Conservation (phyloP, 2,329 filamentous ascomycete genomes). For the Monilinia polystroma region DNA sequence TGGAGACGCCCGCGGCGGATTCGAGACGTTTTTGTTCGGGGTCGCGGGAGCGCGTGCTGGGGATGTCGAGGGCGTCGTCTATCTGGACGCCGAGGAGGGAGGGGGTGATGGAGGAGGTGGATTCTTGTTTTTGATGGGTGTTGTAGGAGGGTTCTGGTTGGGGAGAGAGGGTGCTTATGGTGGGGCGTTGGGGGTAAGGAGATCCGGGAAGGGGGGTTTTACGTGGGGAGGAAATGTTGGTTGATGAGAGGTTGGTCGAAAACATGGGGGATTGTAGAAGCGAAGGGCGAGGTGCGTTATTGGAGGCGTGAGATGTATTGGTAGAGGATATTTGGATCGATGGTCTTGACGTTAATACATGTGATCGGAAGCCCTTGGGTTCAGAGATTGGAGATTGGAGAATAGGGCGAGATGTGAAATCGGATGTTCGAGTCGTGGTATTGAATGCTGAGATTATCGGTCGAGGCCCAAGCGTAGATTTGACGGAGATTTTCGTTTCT, state of each 20-base stretch:
- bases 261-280: slow-evolving; percentile 14
- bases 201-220: neutral
- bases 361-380: neutral
- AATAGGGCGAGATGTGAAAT: neutral
- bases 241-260: neutral
- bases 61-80: neutral
- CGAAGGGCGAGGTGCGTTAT: neutral
- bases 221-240: neutral
- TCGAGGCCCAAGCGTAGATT: slow-evolving; percentile 10
- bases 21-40: slow-evolving; percentile 46
- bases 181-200: slow-evolving; percentile 12
- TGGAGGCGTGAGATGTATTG: neutral
- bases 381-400: too few relatives aligned
- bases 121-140: slow-evolving; percentile 17
- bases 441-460: slow-evolving; percentile 15
- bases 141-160: neutral
- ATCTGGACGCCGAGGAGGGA: slow-evolving; percentile 1
- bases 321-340: slow-evolving; percentile 5
- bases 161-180: neutral
- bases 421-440: neutral
- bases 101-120: slow-evolving; percentile 8
- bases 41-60: neutral
- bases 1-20: slow-evolving; percentile 62
- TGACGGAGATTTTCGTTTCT: slow-evolving; percentile 7
- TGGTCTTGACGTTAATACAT: neutral